These are phyloP conservation scores for Termitomyces bulborhizus DNA, from an alignment of 768 basidiomycete species.

Conservation along the genomic window DNA sequence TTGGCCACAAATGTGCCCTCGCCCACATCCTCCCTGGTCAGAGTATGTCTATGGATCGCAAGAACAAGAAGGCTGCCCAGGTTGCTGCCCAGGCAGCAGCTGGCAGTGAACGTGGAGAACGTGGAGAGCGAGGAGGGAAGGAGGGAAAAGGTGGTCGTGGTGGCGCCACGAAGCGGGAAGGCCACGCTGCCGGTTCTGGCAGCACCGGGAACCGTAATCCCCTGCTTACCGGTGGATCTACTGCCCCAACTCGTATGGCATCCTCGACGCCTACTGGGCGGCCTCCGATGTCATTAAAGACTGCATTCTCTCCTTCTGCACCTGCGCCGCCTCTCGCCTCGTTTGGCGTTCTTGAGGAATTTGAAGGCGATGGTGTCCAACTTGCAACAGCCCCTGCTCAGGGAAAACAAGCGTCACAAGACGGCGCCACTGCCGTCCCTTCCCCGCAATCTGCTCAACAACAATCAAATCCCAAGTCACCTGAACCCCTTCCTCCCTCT, in stretches of 20 bases:
- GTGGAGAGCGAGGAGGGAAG: slow-evolving; percentile 18
- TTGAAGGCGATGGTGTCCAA: slow-evolving; percentile 32
- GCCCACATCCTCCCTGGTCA: slow-evolving; percentile 94
- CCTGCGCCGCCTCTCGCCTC: slow-evolving; percentile 75
- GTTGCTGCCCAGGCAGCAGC: slow-evolving; percentile 45
- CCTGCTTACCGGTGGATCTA: slow-evolving; percentile 50
- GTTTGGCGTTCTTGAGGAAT: slow-evolving; percentile 60
- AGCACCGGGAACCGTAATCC: slow-evolving; percentile 28
- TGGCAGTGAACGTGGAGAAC: slow-evolving; percentile 24
- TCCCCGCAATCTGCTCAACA: neutral
- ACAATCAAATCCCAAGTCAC: slow-evolving; percentile 27
- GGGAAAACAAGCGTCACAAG: slow-evolving; percentile 21
- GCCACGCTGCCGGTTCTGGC: slow-evolving; percentile 17
- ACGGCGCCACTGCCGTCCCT: slow-evolving; percentile 3
- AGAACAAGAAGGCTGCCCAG: slow-evolving; percentile 94
- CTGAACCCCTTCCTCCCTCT: slow-evolving; percentile 49
- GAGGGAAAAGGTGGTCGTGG: slow-evolving; percentile 28
- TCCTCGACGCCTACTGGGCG: slow-evolving; percentile 36
- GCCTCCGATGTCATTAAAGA: slow-evolving; percentile 61
- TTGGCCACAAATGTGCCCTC: slow-evolving; percentile 79
- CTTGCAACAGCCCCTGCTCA: slow-evolving; percentile 40
- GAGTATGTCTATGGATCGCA: slow-evolving; percentile 91
- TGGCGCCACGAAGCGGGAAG: slow-evolving; percentile 30
- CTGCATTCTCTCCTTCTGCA: slow-evolving; percentile 68
- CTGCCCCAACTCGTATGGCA: slow-evolving; percentile 55